phyloP scores from a whole-genome alignment of 257 asterid species.

The Solanum peruvianum region DNA sequence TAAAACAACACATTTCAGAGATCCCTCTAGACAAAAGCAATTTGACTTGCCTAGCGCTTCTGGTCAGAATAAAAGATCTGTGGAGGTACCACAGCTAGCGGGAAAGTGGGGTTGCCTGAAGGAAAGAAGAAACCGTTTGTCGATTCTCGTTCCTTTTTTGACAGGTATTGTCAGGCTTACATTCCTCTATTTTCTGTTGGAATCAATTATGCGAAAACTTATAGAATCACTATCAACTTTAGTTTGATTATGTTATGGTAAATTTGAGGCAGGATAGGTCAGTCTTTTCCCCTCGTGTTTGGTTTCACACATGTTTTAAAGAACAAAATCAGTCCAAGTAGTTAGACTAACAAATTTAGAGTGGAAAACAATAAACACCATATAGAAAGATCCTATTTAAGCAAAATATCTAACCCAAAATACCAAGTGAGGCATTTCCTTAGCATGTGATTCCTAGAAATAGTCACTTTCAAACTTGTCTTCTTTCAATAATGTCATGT shows the following conservation, averaged over 20 bases:
- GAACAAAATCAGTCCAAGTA: background rate
- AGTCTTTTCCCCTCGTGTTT: background rate
- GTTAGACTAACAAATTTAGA: background rate
- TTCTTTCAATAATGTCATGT: background rate
- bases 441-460: background rate
- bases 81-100: constrained; percentile 19
- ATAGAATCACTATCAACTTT: background rate
- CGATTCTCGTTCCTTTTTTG: constrained; percentile 44
- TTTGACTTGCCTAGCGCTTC: constrained; percentile 11
- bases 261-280: background rate
- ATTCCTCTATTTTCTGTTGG: background rate
- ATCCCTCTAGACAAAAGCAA: constrained; percentile 16
- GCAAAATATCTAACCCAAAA: background rate
- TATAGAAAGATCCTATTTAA: background rate
- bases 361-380: background rate
- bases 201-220: background rate
- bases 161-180: constrained; percentile 33
- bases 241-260: background rate
- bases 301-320: background rate
- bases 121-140: constrained; percentile 41
- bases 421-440: background rate
- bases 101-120: constrained; percentile 22
- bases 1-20: constrained; percentile 19
- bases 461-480: background rate
- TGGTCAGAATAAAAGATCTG: constrained; percentile 13